Conservation (phyloP, 768 basidiomycete genomes). For the Macrocybe gigantea region DNA sequence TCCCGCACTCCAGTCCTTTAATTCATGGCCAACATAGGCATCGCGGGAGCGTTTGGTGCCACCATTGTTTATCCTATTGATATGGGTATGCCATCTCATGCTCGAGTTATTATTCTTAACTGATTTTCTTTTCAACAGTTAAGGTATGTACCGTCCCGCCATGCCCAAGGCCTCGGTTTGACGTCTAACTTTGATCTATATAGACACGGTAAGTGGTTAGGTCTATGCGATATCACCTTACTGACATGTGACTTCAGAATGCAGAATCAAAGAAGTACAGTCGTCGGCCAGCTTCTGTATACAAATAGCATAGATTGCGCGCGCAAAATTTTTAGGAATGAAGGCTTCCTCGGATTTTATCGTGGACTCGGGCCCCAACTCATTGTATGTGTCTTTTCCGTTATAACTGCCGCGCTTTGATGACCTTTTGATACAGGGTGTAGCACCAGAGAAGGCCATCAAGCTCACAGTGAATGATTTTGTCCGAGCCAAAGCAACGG, state of each 20-base stretch:
- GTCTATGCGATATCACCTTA: not conserved
- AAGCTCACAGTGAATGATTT: slow-evolving; percentile 96
- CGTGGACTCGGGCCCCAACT: slow-evolving; percentile 94
- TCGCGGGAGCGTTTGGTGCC: slow-evolving; percentile 92
- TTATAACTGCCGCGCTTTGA: not conserved
- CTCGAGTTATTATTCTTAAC: not conserved
- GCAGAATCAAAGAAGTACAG: slow-evolving; percentile 96
- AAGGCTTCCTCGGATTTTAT: slow-evolving; percentile 94
- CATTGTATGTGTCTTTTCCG: slow-evolving; percentile 46
- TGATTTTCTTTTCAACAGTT: slow-evolving; percentile 35
- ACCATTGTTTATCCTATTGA: slow-evolving; percentile 98
- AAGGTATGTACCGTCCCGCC: slow-evolving; percentile 46
- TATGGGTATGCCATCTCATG: slow-evolving; percentile 52
- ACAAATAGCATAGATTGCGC: slow-evolving; percentile 96
- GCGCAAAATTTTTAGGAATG: slow-evolving; percentile 88
- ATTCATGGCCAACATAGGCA: slow-evolving; percentile 34
- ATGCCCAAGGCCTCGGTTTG: not conserved
- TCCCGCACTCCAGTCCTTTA: too few species aligned
- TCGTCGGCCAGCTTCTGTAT: slow-evolving; percentile 95
- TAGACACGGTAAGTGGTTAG: slow-evolving; percentile 51
- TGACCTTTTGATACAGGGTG: slow-evolving; percentile 49
- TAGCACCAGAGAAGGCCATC: slow-evolving; percentile 96
- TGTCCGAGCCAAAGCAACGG: slow-evolving; percentile 75
- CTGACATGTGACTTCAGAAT: slow-evolving; percentile 44
- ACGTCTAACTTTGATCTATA: not conserved